These are phyloP conservation scores for Linum usitatissimum DNA, from an alignment of 345 rosid species.

Conservation along the genomic window DNA sequence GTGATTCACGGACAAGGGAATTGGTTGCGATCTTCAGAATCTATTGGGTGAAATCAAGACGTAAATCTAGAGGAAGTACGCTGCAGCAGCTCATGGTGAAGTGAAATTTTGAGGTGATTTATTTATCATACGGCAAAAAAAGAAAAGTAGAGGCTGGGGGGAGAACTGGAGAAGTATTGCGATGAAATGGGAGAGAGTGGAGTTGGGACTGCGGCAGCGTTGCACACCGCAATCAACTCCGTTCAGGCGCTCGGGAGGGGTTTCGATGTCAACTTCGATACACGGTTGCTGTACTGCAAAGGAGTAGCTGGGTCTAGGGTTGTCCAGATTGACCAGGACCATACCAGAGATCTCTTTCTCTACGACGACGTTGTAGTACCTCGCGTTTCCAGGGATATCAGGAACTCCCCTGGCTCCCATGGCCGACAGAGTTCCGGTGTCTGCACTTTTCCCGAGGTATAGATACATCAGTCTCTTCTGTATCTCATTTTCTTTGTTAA, in stretches of 20 bases:
- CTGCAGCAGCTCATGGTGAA: too few species aligned
- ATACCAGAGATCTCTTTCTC: constrained; percentile 35
- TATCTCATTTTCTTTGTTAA: background rate
- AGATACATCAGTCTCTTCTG: background rate
- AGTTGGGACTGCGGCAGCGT: constrained; percentile 22
- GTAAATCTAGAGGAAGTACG: too few species aligned
- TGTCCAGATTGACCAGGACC: constrained; percentile 49
- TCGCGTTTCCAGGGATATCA: constrained; percentile 48
- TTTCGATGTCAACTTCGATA: constrained; percentile 59
- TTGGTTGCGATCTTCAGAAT: background rate
- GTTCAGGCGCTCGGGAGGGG: constrained; percentile 66
- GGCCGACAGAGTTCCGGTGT: constrained; percentile 46
- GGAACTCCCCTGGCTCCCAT: constrained; percentile 18
- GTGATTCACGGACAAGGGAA: background rate
- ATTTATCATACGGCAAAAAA: background rate
- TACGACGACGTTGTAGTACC: constrained; percentile 28
- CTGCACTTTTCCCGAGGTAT: constrained; percentile 42
- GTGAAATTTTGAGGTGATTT: too few species aligned
- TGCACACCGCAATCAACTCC: constrained; percentile 48
- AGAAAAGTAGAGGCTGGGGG: background rate
- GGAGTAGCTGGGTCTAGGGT: constrained; percentile 44
- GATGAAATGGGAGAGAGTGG: constrained; percentile 19
- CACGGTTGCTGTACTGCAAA: constrained; percentile 64
- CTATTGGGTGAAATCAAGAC: background rate
- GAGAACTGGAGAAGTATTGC: background rate